Evolutionary conservation across 257 asterid species (phyloP), one percentile per base, ranked within the genome.

Genomic region (Nicotiana obtusifolia): DNA sequence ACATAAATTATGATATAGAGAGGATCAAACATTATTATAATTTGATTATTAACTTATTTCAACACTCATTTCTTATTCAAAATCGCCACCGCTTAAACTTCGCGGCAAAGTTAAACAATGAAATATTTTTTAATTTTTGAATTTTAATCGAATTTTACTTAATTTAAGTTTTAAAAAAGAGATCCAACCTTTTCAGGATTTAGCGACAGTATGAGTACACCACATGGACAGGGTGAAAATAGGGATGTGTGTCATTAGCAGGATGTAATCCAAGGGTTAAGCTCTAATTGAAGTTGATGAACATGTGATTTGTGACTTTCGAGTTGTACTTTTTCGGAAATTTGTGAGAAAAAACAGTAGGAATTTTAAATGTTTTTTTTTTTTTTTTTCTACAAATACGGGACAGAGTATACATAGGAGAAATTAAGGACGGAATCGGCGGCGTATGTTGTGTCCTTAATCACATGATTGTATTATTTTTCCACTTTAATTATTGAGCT

Each of bases 281-380:
- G 79, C 61, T 73, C 41, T 47, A 73, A 73, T 47, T 73, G 10
- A 73, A 47, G 79, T 24, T 24, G 22, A 28, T 73, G 31, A 73
- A 24, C 61, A 73, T 73, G 79, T 73, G 79, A 22, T 47, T 73
- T 73, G 61, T 15, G 61, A 73, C 61, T 73, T 73, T 73, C 61
- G 41, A 73, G 79, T 73, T 44, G 79, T 73, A 73, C 79, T 44
- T 20, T 13, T 44, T 44, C 35, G 15, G 60, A 41, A 71, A 20
- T 71, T 41, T 44, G 35, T 41, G 59, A 41, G 78, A 20, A 69
- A n/a, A 69, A 69, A 20, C 7, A 69, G 22, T 69, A 41, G 47
- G 11, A 41, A 41, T 68, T 17, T 10, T 68, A n/a, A 24, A n/a
- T 22, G 17, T 22, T 1, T 11, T 11, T 11, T 20, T 0, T 60